phyloP scores from a whole-genome alignment of 73 alveolate species.

The Paramecium caudatum region DNA sequence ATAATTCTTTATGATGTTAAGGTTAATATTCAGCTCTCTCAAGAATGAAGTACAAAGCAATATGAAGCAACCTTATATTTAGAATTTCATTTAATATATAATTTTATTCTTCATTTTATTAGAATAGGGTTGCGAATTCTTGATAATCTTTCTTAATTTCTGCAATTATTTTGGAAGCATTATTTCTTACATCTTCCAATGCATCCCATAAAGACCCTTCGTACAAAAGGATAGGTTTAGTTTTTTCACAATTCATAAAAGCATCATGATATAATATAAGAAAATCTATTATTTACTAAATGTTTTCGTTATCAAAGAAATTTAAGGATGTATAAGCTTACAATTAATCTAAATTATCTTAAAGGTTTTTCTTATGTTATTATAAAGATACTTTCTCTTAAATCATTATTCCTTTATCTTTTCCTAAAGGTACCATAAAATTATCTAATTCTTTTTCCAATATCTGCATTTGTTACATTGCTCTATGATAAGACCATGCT shows the following conservation, averaged over 20 bases:
- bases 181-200: background rate
- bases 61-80: background rate
- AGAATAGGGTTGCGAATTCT: background rate
- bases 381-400: too few species aligned
- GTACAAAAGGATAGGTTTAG: background rate
- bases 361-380: background rate
- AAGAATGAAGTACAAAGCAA: background rate
- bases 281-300: background rate
- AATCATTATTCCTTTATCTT: too few species aligned
- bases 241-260: background rate
- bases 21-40: conserved; percentile 5
- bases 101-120: conserved; percentile 10
- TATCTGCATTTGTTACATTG: background rate
- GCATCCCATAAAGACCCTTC: conserved; percentile 11
- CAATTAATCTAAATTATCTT: background rate
- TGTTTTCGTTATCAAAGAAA: conserved; percentile 13
- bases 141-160: background rate
- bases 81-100: background rate
- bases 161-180: background rate
- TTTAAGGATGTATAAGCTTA: background rate
- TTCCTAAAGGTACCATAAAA: conserved; percentile 1
- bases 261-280: conserved; percentile 7
- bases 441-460: background rate
- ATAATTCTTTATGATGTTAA: conserved; percentile 13
- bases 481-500: conserved; percentile 38